Percentiles rank a stretch among this genome's conserved stretches.
phyloP scores from a whole-genome alignment of 1,139 yeast genomes.

The Pichia sp. region DNA sequence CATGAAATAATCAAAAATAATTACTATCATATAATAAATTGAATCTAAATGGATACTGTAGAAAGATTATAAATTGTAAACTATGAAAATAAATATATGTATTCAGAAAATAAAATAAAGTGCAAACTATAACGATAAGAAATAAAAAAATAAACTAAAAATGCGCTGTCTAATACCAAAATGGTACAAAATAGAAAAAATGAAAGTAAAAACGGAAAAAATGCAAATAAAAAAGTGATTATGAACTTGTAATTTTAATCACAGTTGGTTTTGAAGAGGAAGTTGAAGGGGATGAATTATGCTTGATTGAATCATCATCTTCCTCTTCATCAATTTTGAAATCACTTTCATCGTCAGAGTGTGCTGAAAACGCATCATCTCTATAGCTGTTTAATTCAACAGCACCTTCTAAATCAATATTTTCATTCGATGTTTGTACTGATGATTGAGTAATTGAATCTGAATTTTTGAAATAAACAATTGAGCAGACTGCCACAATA shows the following conservation, averaged over 20 bases:
- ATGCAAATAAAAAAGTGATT: background rate
- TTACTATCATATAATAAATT: too few relatives aligned
- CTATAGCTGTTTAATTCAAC: slow-evolving; percentile 8
- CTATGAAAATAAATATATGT: too few relatives aligned
- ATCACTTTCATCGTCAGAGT: slow-evolving; percentile 1
- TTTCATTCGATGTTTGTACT: background rate
- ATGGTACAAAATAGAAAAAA: background rate
- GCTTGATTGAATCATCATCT: background rate
- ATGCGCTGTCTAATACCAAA: too few relatives aligned
- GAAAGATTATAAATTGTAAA: too few relatives aligned
- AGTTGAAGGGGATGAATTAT: background rate
- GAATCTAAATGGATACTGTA: too few relatives aligned
- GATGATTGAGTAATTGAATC: background rate
- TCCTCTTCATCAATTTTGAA: slow-evolving; percentile 7
- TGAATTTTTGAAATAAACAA: slow-evolving; percentile 41
- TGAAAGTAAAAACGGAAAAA: background rate
- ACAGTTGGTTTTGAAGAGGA: background rate
- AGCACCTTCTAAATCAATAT: slow-evolving; percentile 8
- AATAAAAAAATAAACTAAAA: too few relatives aligned
- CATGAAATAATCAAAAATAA: too few relatives aligned
- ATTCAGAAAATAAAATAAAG: too few relatives aligned
- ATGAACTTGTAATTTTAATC: background rate
- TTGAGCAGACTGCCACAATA: slow-evolving; percentile 56
- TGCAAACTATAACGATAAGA: too few relatives aligned
- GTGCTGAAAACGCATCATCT: background rate